Base-by-base conservation (phyloP, 1,284 basidiomycete genomes). In the Coniferiporia weirii region DNA sequence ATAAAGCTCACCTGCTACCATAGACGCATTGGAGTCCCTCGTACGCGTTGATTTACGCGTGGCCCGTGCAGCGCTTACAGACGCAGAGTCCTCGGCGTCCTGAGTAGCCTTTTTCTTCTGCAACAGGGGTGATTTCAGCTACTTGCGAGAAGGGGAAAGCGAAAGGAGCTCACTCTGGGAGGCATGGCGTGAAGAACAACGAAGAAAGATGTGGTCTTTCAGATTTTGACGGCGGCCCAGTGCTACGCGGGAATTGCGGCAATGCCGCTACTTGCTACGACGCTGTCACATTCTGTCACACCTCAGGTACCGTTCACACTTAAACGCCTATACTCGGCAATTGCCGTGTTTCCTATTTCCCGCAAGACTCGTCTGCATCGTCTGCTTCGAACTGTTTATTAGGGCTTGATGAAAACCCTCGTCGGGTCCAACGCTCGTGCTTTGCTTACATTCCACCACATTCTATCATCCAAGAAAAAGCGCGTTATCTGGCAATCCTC, bases 391-490 rank as follows among this genome's bases (percentile, higher is more conserved):
- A 12, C 36, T 6, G 7, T 6, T 12, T 12, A n/a, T 46, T 19
- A 20, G 27, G 27, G 27, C 27, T 20, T 3, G 17, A 46, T 46
- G 44, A 19, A 19, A 46, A 8, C 19, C 17, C 44, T 3, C 44
- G 8, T 46, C 17, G 44, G 19, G 17, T n/a, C 53, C 19, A 34
- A 58, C 51, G 22, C 56, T 4, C 56, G 61, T 1, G 61, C 61
- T 36, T 45, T 62, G 32, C 53, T 62, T 15, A 55, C 53, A 13
- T 62, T 62, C 50, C 61, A 62, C 35, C 61, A 62, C 34, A 62
- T 62, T 20, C 19, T 58, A 3, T 62, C 61, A 1, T 44, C 56
- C 9, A 17, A 55, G 38, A 62, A 62, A 40, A 54, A 52, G 32
- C 44, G 35, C 13, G 32, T 34, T 20, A 62, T 62, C 22, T 52